Percentiles rank a stretch among this genome's conserved stretches.
Evolutionary conservation across 371 early-diverging fungal species (phyloP).

Genomic region (Mucor circinelloides): DNA sequence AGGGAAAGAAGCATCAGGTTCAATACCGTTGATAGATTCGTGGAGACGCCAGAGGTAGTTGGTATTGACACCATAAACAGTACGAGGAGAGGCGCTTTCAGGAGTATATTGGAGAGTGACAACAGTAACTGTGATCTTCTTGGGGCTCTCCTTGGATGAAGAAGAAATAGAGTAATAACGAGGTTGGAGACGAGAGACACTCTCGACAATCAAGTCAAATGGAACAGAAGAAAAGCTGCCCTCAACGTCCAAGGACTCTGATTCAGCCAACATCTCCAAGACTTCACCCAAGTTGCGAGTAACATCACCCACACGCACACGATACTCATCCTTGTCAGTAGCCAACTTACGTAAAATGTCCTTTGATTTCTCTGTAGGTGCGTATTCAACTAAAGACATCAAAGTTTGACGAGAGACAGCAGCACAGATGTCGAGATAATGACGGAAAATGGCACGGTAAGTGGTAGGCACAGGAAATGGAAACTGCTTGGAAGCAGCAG

Average conservation of each 20-base stretch:
- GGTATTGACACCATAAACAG: slow-evolving; percentile 76
- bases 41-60: slow-evolving; percentile 68
- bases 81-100: slow-evolving; percentile 44
- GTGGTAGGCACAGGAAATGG: slow-evolving; percentile 92
- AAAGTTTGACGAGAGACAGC: slow-evolving; percentile 69
- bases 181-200: slow-evolving; percentile 80
- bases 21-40: slow-evolving; percentile 34
- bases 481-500: slow-evolving; percentile 66
- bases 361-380: slow-evolving; percentile 56
- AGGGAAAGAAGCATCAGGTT: slow-evolving; percentile 16
- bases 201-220: slow-evolving; percentile 76
- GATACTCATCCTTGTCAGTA: slow-evolving; percentile 75
- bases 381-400: slow-evolving; percentile 59
- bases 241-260: slow-evolving; percentile 25
- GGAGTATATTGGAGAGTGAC: slow-evolving; percentile 85
- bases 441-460: slow-evolving; percentile 83
- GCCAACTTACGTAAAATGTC: slow-evolving; percentile 59
- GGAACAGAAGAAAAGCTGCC: slow-evolving; percentile 53
- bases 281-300: slow-evolving; percentile 72
- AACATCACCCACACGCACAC: slow-evolving; percentile 58
- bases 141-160: slow-evolving; percentile 72
- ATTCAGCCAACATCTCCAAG: slow-evolving; percentile 39
- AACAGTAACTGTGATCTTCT: slow-evolving; percentile 80
- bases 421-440: slow-evolving; percentile 88
- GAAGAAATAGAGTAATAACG: slow-evolving; percentile 96